Conservation (phyloP, 2,329 filamentous ascomycete species). For the Nectriaceae sp. region DNA sequence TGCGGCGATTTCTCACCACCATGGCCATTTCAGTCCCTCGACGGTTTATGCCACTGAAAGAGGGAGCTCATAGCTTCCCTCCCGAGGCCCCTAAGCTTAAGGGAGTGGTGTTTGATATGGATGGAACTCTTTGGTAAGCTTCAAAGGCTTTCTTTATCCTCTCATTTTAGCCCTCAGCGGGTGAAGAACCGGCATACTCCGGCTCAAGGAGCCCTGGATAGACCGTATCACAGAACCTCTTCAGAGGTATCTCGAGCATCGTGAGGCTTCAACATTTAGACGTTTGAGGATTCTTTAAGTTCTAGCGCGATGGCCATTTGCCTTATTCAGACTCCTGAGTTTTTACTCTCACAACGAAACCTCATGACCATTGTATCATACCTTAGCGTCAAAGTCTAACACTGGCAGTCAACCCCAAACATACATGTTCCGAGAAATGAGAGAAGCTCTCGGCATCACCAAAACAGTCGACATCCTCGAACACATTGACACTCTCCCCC, state of each 20-base stretch:
- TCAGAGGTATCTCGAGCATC: no score
- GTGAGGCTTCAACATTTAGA: no score
- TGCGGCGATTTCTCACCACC: slow-evolving; percentile 37
- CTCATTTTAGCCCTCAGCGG: no score
- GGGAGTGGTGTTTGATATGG: slow-evolving; percentile 85
- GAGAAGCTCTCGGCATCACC: slow-evolving; percentile 69
- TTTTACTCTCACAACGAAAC: not conserved
- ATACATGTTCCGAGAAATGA: slow-evolving; percentile 95
- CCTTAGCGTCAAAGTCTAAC: not conserved
- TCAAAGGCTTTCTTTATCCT: no score
- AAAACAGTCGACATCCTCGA: slow-evolving; percentile 82
- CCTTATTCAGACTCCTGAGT: not conserved
- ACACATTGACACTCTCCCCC: slow-evolving; percentile 76
- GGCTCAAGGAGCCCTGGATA: no score
- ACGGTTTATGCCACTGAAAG: slow-evolving; percentile 59
- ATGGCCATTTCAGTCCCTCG: slow-evolving; percentile 45
- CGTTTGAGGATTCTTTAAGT: no score
- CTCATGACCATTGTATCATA: not conserved
- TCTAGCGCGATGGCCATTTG: not conserved
- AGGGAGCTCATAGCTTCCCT: slow-evolving; percentile 31
- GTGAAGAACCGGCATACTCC: no score
- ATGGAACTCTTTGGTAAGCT: slow-evolving; percentile 87
- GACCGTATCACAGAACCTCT: no score
- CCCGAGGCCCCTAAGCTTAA: slow-evolving; percentile 48
- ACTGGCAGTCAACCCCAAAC: slow-evolving; percentile 76